Evolutionary conservation across 2,329 filamentous ascomycete species (phyloP).

Genomic region (Neonectria hederae): DNA sequence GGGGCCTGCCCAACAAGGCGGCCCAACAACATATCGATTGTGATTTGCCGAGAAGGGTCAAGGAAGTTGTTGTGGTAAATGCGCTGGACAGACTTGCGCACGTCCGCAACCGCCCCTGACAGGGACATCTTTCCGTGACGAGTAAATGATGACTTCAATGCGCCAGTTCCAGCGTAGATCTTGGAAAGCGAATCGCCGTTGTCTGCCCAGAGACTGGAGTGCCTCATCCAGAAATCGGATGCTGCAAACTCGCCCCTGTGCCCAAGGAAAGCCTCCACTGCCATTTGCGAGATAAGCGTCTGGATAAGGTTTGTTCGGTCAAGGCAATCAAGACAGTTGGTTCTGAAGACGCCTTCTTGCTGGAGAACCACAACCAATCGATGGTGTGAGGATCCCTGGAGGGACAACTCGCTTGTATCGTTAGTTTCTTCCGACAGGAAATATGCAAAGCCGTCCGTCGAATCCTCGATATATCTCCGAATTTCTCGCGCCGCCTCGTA

Average conservation of each 20-base stretch:
- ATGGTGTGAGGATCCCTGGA: constrained; percentile 46
- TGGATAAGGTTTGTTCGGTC: constrained; percentile 97
- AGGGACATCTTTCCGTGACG: constrained; percentile 95
- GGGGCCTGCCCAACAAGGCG: constrained; percentile 83
- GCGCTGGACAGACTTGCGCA: constrained; percentile 90
- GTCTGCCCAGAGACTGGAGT: constrained; percentile 95
- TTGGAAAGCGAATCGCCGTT: constrained; percentile 94
- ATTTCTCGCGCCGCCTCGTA: constrained; percentile 94
- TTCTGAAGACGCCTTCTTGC: constrained; percentile 95
- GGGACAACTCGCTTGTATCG: constrained; percentile 56
- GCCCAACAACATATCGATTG: constrained; percentile 92
- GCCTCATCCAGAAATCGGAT: constrained; percentile 89
- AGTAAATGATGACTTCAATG: constrained; percentile 94
- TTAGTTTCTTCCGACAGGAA: constrained; percentile 81
- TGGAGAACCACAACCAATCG: constrained; percentile 78
- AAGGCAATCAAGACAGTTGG: constrained; percentile 95
- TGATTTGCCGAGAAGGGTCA: constrained; percentile 91
- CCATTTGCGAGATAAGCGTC: constrained; percentile 94
- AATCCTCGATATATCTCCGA: constrained; percentile 77
- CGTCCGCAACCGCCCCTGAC: constrained; percentile 92
- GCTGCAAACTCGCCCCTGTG: constrained; percentile 75
- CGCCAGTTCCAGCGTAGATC: constrained; percentile 96
- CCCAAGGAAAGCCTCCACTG: constrained; percentile 82
- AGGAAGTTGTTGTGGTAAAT: constrained; percentile 98
- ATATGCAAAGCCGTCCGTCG: constrained; percentile 90